Percentiles rank a stretch among this genome's conserved stretches.
Evolutionary conservation across 1,139 yeast species (phyloP).

Genomic region (Pichia kudriavzevii): DNA sequence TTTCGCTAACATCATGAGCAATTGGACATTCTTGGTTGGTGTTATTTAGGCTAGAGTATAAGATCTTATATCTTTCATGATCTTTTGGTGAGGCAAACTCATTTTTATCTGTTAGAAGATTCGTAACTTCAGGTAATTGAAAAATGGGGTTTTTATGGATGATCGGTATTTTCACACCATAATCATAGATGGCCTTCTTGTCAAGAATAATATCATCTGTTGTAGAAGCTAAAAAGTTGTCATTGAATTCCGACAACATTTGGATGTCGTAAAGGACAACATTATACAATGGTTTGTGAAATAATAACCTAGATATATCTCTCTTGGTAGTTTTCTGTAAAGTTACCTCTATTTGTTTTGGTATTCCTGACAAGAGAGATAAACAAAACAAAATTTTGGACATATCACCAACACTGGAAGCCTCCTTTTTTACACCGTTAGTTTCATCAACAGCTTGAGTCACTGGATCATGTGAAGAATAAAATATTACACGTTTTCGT

Average conservation of each 20-base stretch:
- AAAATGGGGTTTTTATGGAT: constrained; percentile 1
- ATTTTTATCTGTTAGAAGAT: constrained; percentile 10
- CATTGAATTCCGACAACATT: constrained; percentile 18
- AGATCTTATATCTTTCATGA: constrained; percentile 26
- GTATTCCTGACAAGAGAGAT: constrained; percentile 40
- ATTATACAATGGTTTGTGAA: constrained; percentile 50
- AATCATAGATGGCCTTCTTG: constrained; percentile 50
- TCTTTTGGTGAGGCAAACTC: constrained; percentile 34
- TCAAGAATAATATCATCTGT: constrained; percentile 63
- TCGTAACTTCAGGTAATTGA: constrained; percentile 8
- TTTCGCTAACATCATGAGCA: constrained; percentile 32
- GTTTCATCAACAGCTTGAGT: constrained; percentile 8
- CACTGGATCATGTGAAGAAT: constrained; percentile 24
- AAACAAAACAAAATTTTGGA: constrained; percentile 43
- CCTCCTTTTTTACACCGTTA: constrained; percentile 19
- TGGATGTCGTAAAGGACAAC: constrained; percentile 56
- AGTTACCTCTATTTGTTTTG: constrained; percentile 29
- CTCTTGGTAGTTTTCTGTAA: constrained; percentile 23
- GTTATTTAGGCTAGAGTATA: constrained; percentile 27
- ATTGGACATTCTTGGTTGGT: constrained; percentile 14
- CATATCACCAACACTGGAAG: constrained; percentile 31
- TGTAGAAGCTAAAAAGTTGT: constrained; percentile 55
- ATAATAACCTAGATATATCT: constrained; percentile 25
- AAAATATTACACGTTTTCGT: constrained; percentile 53
- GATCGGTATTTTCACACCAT: constrained; percentile 32